A percentile compares a stretch with the other conserved stretches of the same genome.
phyloP scores from a whole-genome alignment of 225 moss, liverwort and hornwort genomes.

The Asterella californica region DNA sequence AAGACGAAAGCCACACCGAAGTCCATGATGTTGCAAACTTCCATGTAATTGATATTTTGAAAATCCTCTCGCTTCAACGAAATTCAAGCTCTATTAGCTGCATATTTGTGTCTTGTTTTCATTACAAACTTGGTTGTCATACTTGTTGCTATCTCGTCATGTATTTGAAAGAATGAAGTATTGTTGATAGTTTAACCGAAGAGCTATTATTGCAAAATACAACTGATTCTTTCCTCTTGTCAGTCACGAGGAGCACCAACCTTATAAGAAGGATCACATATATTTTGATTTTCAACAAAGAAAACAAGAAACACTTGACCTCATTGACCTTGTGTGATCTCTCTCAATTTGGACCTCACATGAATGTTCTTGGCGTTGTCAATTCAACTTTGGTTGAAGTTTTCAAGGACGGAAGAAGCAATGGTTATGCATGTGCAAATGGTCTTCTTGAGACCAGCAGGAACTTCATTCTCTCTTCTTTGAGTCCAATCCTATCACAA shows the following conservation, averaged over 20 bases:
- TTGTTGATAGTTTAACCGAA: no score
- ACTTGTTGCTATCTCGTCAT: no score
- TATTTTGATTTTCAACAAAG: conserved; percentile 34
- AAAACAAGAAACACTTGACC: conserved; percentile 57
- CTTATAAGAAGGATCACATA: conserved; percentile 72
- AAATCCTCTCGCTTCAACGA: no score
- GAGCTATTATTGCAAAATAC: no score
- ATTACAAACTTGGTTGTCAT: no score
- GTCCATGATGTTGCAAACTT: no score
- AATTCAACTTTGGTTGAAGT: conserved; percentile 64
- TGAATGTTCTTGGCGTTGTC: conserved; percentile 68
- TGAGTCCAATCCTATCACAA: neutral
- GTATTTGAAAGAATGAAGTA: no score
- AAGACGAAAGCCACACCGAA: no score
- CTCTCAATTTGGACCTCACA: conserved; percentile 62
- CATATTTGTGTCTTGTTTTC: no score
- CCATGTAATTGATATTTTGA: no score
- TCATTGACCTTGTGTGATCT: conserved; percentile 87
- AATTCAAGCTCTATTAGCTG: no score
- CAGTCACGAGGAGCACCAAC: conserved; percentile 49
- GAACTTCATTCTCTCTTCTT: neutral
- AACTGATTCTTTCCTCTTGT: no score
- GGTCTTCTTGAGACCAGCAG: conserved; percentile 64
- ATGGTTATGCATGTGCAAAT: conserved; percentile 67
- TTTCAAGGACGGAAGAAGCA: conserved; percentile 52